A percentile compares a stretch with the other conserved stretches of the same genome.
Conservation (phyloP, 192 early-diverging fungal genomes). For the Umbelopsis sp. region DNA sequence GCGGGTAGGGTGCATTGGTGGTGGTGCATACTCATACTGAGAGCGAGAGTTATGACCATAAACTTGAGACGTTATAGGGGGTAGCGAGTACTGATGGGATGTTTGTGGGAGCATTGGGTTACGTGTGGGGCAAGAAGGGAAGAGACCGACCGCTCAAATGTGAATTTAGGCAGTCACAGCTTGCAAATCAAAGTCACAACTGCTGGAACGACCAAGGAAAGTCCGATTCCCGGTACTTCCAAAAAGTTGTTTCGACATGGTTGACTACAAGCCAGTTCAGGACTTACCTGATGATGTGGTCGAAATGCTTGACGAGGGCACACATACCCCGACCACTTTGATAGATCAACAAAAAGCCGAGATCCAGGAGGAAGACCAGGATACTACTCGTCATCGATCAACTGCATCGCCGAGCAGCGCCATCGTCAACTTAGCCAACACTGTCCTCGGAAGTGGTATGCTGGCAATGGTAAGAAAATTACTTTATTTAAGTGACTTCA, state of each 20-base stretch:
- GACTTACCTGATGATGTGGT: slow-evolving; percentile 5
- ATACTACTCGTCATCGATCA: background rate
- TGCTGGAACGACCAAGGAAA: background rate
- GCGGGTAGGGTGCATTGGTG: background rate
- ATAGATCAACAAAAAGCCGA: background rate
- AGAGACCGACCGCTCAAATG: background rate
- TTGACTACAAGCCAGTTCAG: slow-evolving; percentile 9
- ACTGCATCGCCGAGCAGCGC: background rate
- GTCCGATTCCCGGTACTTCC: slow-evolving; percentile 1
- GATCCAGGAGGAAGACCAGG: background rate
- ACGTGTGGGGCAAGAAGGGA: slow-evolving; percentile 2
- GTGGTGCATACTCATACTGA: slow-evolving; percentile 13
- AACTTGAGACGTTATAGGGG: slow-evolving; percentile 10
- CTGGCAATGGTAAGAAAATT: slow-evolving; percentile 75
- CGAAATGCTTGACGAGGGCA: background rate
- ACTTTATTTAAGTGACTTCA: background rate
- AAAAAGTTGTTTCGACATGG: background rate
- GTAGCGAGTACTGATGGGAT: slow-evolving; percentile 15
- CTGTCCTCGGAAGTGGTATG: slow-evolving; percentile 90
- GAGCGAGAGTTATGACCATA: slow-evolving; percentile 11
- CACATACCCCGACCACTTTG: background rate
- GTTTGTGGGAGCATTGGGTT: slow-evolving; percentile 12
- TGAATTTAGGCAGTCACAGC: background rate
- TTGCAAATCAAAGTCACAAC: background rate
- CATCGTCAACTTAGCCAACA: slow-evolving; percentile 81